Conservation (phyloP, 768 basidiomycete species). For the Termitomyces sp. region DNA sequence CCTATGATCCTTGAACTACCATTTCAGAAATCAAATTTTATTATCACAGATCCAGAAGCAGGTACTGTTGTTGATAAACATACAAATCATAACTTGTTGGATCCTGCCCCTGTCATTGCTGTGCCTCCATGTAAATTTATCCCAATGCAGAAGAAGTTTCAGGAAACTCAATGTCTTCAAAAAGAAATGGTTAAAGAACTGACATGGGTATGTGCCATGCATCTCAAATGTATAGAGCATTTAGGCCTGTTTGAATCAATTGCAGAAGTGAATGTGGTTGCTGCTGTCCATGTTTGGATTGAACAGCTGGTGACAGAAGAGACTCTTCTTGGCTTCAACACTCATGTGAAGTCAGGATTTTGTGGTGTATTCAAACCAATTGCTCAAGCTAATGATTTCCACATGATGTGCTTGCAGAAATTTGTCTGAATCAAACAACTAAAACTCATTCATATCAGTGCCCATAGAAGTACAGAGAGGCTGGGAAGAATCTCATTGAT, state of each 20-base stretch:
- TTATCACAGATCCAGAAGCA: background rate
- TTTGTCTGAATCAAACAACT: constrained; percentile 24
- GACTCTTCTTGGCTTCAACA: background rate
- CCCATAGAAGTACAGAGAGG: constrained; percentile 28
- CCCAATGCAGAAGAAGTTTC: background rate
- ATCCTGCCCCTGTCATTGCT: background rate
- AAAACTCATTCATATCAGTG: constrained; percentile 26
- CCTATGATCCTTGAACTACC: background rate
- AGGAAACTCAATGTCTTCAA: background rate
- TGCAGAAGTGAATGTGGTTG: background rate
- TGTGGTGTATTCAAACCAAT: no score
- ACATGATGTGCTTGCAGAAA: constrained; percentile 22
- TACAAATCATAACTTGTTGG: background rate
- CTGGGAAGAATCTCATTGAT: constrained; percentile 30
- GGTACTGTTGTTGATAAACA: background rate
- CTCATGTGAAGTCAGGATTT: background rate
- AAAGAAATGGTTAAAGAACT: background rate
- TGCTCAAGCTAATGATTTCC: background rate
- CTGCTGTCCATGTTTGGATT: background rate
- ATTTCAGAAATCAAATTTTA: constrained; percentile 20
- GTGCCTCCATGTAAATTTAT: no score
- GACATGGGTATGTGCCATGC: background rate
- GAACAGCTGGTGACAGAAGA: background rate
- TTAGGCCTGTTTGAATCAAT: background rate
- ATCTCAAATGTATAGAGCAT: background rate